Evolutionary conservation across 768 basidiomycete species (phyloP).

Genomic region (Podaxis carcinomalis): DNA sequence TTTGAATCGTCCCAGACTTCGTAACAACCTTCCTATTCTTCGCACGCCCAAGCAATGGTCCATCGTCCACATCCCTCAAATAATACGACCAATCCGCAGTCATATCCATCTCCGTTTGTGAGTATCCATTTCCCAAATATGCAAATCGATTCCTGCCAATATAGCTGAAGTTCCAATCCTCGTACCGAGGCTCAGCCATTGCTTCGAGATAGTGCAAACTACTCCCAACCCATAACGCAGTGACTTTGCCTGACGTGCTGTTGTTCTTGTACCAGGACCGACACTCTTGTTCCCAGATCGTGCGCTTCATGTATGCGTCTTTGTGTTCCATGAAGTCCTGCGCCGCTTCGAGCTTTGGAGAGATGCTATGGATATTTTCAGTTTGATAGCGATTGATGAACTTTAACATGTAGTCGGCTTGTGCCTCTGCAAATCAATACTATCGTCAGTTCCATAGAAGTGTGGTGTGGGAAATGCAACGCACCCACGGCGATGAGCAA

Average conservation of each 20-base stretch:
- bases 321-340: slow-evolving; percentile 26
- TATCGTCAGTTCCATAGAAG: not conserved
- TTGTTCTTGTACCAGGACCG: slow-evolving; percentile 27
- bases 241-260: slow-evolving; percentile 21
- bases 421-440: slow-evolving; percentile 18
- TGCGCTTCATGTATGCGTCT: slow-evolving; percentile 24
- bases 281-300: slow-evolving; percentile 24
- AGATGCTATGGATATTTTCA: slow-evolving; percentile 28
- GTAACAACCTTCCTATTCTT: slow-evolving; percentile 12
- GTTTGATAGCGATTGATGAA: slow-evolving; percentile 26
- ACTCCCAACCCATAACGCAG: slow-evolving; percentile 27
- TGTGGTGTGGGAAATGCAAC: not conserved
- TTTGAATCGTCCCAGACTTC: not conserved
- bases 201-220: slow-evolving; percentile 27
- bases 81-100: slow-evolving; percentile 27
- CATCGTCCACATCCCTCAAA: slow-evolving; percentile 18
- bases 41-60: slow-evolving; percentile 13
- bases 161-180: slow-evolving; percentile 27
- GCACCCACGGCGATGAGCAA: slow-evolving; percentile 21
- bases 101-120: slow-evolving; percentile 24
- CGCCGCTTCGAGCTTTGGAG: slow-evolving; percentile 24
- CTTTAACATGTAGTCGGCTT: slow-evolving; percentile 26
- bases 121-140: slow-evolving; percentile 25
- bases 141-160: slow-evolving; percentile 23
- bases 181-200: slow-evolving; percentile 23